Base-by-base conservation (phyloP, 257 asterid genomes). In the Fraxinus cuspidata region DNA sequence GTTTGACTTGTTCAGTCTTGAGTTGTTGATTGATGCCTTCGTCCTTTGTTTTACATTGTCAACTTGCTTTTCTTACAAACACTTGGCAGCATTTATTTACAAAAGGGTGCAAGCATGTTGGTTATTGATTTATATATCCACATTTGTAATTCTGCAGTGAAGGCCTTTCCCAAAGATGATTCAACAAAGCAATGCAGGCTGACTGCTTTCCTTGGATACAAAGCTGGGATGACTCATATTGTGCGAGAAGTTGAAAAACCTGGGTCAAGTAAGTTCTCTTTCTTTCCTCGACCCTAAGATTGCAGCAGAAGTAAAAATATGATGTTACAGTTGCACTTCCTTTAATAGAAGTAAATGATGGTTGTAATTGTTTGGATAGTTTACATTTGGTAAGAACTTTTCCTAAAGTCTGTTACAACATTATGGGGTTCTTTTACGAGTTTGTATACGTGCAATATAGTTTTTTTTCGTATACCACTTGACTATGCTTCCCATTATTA, bases 151-250 rank as follows among this genome's bases (percentile, higher is more conserved):
- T 75, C 3, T 81, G 78, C 92, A 93, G 98, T 89, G 88, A 93
- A 93, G 88, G 89, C 97, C n/a, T 93, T 90, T 23, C 97, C 94
- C 51, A 89, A 81, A 73, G 97, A 93, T 77, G 89, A 93, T 74
- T 84, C 88, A 25, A 74, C 90, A 5, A 90, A 93, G 56, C 78
- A 88, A 12, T 89, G 94, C 82, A 84, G 88, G 60, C 71, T 93
- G 80, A 93, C 98, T 70, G 96, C 97, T 42, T 89, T 93, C 40
- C 89, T 91, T 18, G 98, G 96, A 1, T 90, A 93, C 81, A 93
- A 93, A 81, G 94, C 96, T 76, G 97, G 98, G 68, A 93, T 93
- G 98, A 91, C 98, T 32, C 98, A 91, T 72, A 88, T 93, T 70
- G 94, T 93, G 16, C 86, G 97, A 67, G 98, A 91, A 31, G 97